A percentile compares a stretch with the other conserved stretches of the same genome.
phyloP scores from a whole-genome alignment of 306 rosid genomes.

The Castanea sativa region DNA sequence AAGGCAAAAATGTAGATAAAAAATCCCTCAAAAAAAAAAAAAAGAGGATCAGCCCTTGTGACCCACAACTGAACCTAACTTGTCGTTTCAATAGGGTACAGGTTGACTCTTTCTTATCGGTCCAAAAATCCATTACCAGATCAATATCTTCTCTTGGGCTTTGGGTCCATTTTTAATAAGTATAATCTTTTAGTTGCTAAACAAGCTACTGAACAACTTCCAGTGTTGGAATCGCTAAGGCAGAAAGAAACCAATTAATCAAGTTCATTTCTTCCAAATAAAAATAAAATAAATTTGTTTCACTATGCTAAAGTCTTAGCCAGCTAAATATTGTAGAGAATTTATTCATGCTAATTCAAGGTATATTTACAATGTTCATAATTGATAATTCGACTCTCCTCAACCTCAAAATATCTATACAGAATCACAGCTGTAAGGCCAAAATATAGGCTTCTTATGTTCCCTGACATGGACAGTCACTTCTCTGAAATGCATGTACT shows the following conservation, averaged over 20 bases:
- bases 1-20: too few relatives aligned
- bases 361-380: background rate
- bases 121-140: too few relatives aligned
- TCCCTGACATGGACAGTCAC: too few relatives aligned
- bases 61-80: too few relatives aligned
- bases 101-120: too few relatives aligned
- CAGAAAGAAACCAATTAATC: background rate
- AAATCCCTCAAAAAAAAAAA: too few relatives aligned
- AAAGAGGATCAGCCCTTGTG: too few relatives aligned
- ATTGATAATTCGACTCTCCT: background rate
- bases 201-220: background rate
- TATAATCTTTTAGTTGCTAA: too few relatives aligned
- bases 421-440: background rate
- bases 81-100: too few relatives aligned
- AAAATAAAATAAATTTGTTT: background rate
- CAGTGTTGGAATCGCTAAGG: background rate
- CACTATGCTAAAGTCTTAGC: background rate
- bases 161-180: too few relatives aligned
- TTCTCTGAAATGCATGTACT: background rate
- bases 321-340: background rate
- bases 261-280: background rate
- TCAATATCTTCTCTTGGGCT: too few relatives aligned
- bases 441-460: background rate
- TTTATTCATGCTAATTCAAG: background rate
- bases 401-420: background rate